phyloP scores from a whole-genome alignment of 75 land plant species.

The Sequoiadendron giganteum region DNA sequence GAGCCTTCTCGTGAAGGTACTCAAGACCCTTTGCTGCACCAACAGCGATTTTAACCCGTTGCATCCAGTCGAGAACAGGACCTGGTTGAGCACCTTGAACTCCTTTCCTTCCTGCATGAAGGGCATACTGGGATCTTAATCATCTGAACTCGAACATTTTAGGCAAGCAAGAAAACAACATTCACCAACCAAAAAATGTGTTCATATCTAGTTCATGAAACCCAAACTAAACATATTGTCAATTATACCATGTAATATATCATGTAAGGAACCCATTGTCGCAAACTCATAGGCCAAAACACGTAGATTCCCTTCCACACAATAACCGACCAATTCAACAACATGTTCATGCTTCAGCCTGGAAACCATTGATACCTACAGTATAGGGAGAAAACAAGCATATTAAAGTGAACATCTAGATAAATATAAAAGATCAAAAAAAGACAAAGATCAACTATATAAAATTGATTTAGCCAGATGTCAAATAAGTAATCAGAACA shows the following conservation, averaged over 20 bases:
- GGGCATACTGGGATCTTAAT: neutral
- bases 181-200: neutral
- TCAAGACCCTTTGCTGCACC: slow-evolving; percentile 66
- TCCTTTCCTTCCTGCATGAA: slow-evolving; percentile 61
- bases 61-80: slow-evolving; percentile 66
- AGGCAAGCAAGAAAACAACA: neutral
- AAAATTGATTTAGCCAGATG: neutral
- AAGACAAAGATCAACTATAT: neutral
- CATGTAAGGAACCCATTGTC: slow-evolving; percentile 73
- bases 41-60: slow-evolving; percentile 67
- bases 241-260: slow-evolving; percentile 58
- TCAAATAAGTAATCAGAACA: neutral
- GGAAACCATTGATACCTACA: slow-evolving; percentile 68
- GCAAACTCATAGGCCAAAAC: slow-evolving; percentile 68
- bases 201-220: neutral
- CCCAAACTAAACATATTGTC: neutral
- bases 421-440: neutral
- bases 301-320: slow-evolving; percentile 58
- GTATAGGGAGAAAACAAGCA: neutral
- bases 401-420: neutral
- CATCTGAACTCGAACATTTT: neutral
- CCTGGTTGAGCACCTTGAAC: slow-evolving; percentile 81
- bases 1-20: slow-evolving; percentile 68
- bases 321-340: slow-evolving; percentile 66
- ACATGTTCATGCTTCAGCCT: slow-evolving; percentile 70